These are phyloP conservation scores for Gamsiella multidivaricata DNA, from an alignment of 192 early-diverging fungal genomes.

Conservation along the genomic window DNA sequence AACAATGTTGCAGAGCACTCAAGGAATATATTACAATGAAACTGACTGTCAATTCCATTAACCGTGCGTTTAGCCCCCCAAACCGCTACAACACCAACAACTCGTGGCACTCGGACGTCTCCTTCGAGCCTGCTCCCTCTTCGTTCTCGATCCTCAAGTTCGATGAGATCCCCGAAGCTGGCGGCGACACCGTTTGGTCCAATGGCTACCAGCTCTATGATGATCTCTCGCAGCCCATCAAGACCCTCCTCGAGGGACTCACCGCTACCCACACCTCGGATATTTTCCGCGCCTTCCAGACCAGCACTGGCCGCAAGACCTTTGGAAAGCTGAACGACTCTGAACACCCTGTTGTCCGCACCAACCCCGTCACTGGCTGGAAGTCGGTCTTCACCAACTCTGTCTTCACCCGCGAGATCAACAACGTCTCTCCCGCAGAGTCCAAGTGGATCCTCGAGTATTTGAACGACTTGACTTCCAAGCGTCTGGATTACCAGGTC, in stretches of 20 bases:
- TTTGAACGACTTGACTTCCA: slow-evolving; percentile 63
- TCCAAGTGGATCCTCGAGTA: slow-evolving; percentile 68
- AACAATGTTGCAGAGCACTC: too few relatives aligned
- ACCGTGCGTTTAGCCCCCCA: slow-evolving; percentile 18
- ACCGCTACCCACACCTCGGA: slow-evolving; percentile 64
- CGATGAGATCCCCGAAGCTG: slow-evolving; percentile 48
- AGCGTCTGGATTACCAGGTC: slow-evolving; percentile 66
- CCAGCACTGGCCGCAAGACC: slow-evolving; percentile 47
- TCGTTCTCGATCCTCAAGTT: slow-evolving; percentile 55
- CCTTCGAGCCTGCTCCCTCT: slow-evolving; percentile 49
- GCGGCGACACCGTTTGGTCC: slow-evolving; percentile 58
- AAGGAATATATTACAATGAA: too few relatives aligned
- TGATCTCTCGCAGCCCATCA: slow-evolving; percentile 64
- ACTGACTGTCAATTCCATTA: too few relatives aligned
- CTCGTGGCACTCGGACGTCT: slow-evolving; percentile 47
- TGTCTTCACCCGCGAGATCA: slow-evolving; percentile 70
- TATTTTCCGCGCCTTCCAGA: slow-evolving; percentile 38
- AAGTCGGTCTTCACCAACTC: slow-evolving; percentile 74
- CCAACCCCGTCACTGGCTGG: slow-evolving; percentile 78
- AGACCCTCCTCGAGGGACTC: slow-evolving; percentile 66
- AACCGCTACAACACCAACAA: slow-evolving; percentile 56
- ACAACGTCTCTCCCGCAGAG: slow-evolving; percentile 60
- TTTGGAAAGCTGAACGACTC: slow-evolving; percentile 50
- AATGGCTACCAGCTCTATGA: slow-evolving; percentile 57
- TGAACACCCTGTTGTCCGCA: slow-evolving; percentile 65